Percentiles rank a stretch among this genome's conserved stretches.
These are phyloP conservation scores for Cytospora mali DNA, from an alignment of 2,329 filamentous ascomycete genomes.

Conservation along the genomic window DNA sequence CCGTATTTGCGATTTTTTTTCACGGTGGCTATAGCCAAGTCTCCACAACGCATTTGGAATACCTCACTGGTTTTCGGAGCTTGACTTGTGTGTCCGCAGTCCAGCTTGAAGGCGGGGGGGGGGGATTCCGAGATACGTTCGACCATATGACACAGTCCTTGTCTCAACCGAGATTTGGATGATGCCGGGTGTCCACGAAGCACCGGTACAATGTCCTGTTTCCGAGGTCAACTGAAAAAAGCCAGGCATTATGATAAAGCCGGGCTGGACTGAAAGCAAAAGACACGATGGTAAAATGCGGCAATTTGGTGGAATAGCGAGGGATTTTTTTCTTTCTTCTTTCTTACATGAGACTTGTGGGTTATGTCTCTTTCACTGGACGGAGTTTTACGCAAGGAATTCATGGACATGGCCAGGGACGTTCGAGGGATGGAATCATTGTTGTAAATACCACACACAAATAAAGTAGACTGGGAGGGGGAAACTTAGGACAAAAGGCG, in stretches of 20 bases:
- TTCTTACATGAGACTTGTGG: not conserved
- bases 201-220: not conserved
- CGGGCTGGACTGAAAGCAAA: not conserved
- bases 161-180: not conserved
- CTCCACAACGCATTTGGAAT: not conserved
- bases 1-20: conserved; percentile 9
- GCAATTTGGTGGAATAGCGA: not conserved
- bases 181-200: not conserved
- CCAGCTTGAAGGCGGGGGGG: no score
- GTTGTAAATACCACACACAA: conserved; percentile 24
- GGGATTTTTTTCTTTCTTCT: not conserved
- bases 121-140: not conserved
- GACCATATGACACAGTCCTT: not conserved
- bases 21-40: not conserved
- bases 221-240: not conserved
- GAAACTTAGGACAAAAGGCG: not conserved
- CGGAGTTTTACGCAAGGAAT: conserved; percentile 10
- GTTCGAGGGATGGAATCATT: conserved; percentile 8
- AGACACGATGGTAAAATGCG: not conserved
- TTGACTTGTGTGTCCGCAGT: not conserved
- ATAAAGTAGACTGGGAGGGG: conserved; percentile 11
- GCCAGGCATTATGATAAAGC: not conserved
- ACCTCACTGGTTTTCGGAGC: no score
- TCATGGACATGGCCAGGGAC: conserved; percentile 20
- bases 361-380: conserved; percentile 6